phyloP scores from a whole-genome alignment of 306 rosid genomes.

The Vigna radiata region DNA sequence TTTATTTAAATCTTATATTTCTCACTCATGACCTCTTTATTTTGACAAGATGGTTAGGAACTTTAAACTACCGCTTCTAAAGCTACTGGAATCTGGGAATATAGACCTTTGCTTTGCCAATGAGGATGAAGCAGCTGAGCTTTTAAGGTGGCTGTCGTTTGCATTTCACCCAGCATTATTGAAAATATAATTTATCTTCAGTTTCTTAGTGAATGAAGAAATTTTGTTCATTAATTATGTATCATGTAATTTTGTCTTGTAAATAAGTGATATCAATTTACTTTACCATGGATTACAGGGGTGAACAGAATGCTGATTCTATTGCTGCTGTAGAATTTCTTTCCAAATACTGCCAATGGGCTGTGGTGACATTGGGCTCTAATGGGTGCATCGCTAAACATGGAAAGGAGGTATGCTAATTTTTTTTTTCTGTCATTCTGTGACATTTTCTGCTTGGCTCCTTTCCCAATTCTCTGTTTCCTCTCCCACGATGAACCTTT shows the following conservation, averaged over 20 bases:
- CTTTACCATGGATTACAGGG: conserved; percentile 57
- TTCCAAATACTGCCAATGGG: conserved; percentile 80
- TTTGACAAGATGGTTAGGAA: conserved; percentile 87
- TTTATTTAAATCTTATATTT: conserved; percentile 2
- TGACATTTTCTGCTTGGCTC: not conserved
- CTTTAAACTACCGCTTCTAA: conserved; percentile 68
- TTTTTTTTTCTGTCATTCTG: conserved; percentile 7
- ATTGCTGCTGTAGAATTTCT: conserved; percentile 73
- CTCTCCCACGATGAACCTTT: not conserved
- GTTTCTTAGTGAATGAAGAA: conserved; percentile 31
- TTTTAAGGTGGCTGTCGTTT: conserved; percentile 68
- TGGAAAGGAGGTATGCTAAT: conserved; percentile 74
- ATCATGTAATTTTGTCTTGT: not conserved
- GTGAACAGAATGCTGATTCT: conserved; percentile 60
- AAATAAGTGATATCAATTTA: conserved; percentile 35
- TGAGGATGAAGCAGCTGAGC: conserved; percentile 96
- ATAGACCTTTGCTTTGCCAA: conserved; percentile 97
- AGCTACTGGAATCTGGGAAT: conserved; percentile 73
- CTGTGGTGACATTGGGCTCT: conserved; percentile 88
- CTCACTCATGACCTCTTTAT: conserved; percentile 43
- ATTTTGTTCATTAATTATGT: not conserved
- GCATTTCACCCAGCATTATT: conserved; percentile 18
- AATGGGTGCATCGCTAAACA: conserved; percentile 94
- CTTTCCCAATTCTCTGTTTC: not conserved
- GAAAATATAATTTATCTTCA: conserved; percentile 34